phyloP scores from a whole-genome alignment of 805 yeast species.

The Lachancea nothofagi region DNA sequence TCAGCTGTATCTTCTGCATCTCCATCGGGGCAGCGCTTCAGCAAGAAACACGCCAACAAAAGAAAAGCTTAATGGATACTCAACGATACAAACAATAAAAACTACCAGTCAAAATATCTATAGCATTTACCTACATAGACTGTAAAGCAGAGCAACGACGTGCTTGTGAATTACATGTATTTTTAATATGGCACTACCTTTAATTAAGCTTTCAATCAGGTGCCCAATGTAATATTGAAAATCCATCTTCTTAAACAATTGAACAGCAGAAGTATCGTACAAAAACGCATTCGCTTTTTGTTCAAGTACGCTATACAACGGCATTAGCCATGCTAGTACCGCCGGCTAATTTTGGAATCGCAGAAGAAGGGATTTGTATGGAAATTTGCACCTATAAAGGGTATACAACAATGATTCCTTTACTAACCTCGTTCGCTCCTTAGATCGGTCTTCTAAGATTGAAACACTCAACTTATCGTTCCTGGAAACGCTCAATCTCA shows the following conservation, averaged over 20 bases:
- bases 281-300: no score
- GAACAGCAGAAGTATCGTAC: no score
- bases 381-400: neutral
- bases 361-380: conserved; percentile 71
- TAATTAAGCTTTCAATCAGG: no score
- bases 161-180: no score
- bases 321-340: conserved; percentile 72
- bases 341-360: conserved; percentile 88
- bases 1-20: conserved; percentile 13
- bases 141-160: no score
- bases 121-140: no score
- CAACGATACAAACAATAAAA: no score
- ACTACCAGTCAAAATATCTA: no score
- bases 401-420: neutral
- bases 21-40: conserved; percentile 15
- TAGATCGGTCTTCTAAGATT: conserved; percentile 68
- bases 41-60: conserved; percentile 18
- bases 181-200: no score
- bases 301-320: no score
- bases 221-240: no score
- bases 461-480: conserved; percentile 76
- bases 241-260: no score
- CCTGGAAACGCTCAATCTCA: conserved; percentile 62
- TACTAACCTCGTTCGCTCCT: neutral
- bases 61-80: conserved; percentile 14